Evolutionary conservation across 306 rosid species (phyloP), one percentile per base, ranked within the genome.

Genomic region (Prunus mume): DNA sequence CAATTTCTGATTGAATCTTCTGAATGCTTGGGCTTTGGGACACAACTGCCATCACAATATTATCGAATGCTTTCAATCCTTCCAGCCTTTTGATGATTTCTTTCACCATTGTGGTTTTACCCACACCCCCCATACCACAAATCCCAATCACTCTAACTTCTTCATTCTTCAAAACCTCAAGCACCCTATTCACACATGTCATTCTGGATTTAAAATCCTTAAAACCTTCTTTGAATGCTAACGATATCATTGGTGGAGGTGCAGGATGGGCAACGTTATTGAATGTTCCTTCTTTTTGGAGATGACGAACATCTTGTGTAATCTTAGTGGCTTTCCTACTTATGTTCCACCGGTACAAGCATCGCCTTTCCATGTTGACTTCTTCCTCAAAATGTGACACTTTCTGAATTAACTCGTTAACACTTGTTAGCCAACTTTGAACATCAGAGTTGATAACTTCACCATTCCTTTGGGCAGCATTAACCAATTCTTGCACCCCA

Each of bases 101-200:
- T 15, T 75, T 54, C 0, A 14, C 73, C 20, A 81, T 72, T 68
- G 74, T 76, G 11, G 84, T 81, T 62, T 71, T 75, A 32, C 79
- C 72, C 22, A 65, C 64, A 52, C 57, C 57, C 0, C 57, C 57
- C 22, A 52, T 52, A 17, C 57, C 57, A 6, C 57, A 52, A 7
- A 56, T 56, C 12, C 65, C 72, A 61, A 75, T 51, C 20, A n/a
- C 2, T 1, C 61, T 3, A 18, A 56, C 24, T 9, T n/a, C 61
- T 56, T 56, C 61, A 9, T 8, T 56, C 25, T 56, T 56, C 61
- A 56, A n/a, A n/a, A 12, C 69, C 27, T 76, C 65, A 27, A 65
- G 65, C 24, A 76, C 68, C 3, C 46, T 28, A 5, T 65, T 45
- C 11, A 65, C 0, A 2, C 0, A 13, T n/a, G 41, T 30, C 72